Percentiles rank a stretch among this genome's conserved stretches.
These are phyloP conservation scores for Tubosaeta sp. DNA, from an alignment of 768 basidiomycete genomes.

Conservation along the genomic window DNA sequence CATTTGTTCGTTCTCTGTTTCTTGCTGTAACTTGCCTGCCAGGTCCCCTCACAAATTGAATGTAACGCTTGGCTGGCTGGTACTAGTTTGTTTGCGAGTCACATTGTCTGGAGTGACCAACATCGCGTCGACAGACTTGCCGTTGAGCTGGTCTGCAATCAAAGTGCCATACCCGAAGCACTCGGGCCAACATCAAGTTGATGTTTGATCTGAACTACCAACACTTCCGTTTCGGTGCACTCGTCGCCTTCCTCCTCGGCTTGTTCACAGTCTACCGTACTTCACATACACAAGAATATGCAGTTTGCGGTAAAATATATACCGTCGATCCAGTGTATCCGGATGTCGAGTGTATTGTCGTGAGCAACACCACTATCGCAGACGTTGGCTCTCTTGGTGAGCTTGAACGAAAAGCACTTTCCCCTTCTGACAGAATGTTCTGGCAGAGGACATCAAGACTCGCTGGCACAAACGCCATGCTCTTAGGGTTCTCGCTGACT, in stretches of 20 bases:
- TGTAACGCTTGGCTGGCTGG: constrained; percentile 50
- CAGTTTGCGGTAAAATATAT: constrained; percentile 62
- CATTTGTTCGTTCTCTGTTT: not conserved
- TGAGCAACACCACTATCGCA: constrained; percentile 44
- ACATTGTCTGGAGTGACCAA: constrained; percentile 10
- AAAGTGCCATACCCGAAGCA: too few species aligned
- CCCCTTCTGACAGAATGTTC: not conserved
- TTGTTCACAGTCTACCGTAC: not conserved
- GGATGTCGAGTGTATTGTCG: constrained; percentile 57
- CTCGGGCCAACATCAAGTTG: too few species aligned
- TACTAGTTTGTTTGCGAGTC: constrained; percentile 39
- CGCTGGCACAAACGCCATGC: constrained; percentile 20
- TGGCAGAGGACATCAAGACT: constrained; percentile 20
- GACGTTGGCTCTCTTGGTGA: constrained; percentile 48
- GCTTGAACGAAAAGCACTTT: not conserved
- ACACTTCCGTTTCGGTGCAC: not conserved
- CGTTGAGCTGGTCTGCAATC: too few species aligned
- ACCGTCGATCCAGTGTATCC: constrained; percentile 58
- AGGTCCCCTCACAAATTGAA: too few species aligned
- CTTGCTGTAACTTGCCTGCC: too few species aligned
- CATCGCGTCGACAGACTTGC: constrained; percentile 32
- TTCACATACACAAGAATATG: constrained; percentile 34
- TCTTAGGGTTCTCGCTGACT: not conserved
- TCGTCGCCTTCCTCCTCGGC: constrained; percentile 7
- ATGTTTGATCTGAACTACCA: not conserved